phyloP scores from a whole-genome alignment of 2,329 filamentous ascomycete species.

The Aspergillus tubingensis region DNA sequence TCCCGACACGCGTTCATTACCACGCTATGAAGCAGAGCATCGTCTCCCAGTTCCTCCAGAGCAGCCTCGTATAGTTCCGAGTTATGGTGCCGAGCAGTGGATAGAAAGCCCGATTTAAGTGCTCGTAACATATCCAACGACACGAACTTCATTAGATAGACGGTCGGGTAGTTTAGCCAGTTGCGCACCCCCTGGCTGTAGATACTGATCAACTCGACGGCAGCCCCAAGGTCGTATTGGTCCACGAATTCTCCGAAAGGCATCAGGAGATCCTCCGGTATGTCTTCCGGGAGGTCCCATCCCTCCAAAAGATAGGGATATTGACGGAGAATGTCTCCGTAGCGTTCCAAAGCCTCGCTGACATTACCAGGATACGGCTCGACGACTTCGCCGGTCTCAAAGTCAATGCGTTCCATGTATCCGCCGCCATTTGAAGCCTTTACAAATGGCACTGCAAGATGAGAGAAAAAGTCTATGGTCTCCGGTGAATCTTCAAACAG shows the following conservation, averaged over 20 bases:
- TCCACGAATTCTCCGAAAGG: constrained; percentile 33
- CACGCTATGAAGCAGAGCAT: constrained; percentile 41
- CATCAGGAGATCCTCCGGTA: constrained; percentile 33
- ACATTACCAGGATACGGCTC: constrained; percentile 15
- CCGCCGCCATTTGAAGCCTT: not conserved
- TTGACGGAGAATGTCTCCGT: constrained; percentile 18
- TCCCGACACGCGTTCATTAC: constrained; percentile 36
- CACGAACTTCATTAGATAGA: constrained; percentile 30
- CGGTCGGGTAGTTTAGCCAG: constrained; percentile 22
- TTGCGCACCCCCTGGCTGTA: constrained; percentile 24
- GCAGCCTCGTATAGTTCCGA: constrained; percentile 45
- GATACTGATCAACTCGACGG: constrained; percentile 20
- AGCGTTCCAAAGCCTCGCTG: constrained; percentile 15
- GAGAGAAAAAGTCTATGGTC: constrained; percentile 25
- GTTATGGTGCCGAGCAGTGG: constrained; percentile 42
- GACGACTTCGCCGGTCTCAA: constrained; percentile 24
- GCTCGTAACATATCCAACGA: constrained; percentile 34
- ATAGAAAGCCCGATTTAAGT: constrained; percentile 31
- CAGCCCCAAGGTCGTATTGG: constrained; percentile 26
- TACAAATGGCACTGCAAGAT: constrained; percentile 21
- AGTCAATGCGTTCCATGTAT: constrained; percentile 17
- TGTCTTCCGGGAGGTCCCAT: constrained; percentile 28
- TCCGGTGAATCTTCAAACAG: constrained; percentile 25
- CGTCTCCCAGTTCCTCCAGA: constrained; percentile 34
- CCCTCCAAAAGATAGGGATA: constrained; percentile 30